These are phyloP conservation scores for Sphaerobolus stellatus DNA, from an alignment of 1,284 basidiomycete species.

Conservation along the genomic window DNA sequence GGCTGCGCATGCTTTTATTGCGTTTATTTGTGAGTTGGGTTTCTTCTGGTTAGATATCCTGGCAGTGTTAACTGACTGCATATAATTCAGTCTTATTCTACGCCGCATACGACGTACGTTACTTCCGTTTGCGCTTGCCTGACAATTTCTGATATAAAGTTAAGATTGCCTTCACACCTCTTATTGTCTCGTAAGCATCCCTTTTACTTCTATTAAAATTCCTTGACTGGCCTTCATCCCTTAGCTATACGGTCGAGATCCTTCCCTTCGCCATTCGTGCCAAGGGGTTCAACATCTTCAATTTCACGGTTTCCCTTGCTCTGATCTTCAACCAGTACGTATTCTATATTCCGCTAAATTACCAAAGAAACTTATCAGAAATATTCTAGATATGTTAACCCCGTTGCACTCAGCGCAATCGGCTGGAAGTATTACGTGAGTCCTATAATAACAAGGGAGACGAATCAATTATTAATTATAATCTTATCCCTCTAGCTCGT, in stretches of 20 bases:
- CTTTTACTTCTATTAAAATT: not conserved
- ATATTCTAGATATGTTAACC: constrained; percentile 32
- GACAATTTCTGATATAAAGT: not conserved
- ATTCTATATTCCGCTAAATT: constrained; percentile 35
- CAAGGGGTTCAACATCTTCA: constrained; percentile 29
- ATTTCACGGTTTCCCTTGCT: constrained; percentile 24
- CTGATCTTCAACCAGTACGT: constrained; percentile 43
- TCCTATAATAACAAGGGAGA: not conserved
- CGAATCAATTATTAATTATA: not conserved
- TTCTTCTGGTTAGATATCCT: constrained; percentile 2
- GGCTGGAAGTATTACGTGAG: constrained; percentile 34
- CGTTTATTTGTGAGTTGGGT: constrained; percentile 35
- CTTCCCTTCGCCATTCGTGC: constrained; percentile 34
- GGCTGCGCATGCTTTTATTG: constrained; percentile 29
- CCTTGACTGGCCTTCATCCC: constrained; percentile 22
- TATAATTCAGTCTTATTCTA: constrained; percentile 23
- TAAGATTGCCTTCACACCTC: constrained; percentile 20
- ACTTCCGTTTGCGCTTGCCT: no score
- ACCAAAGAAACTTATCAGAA: constrained; percentile 16
- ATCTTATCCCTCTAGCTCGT: constrained; percentile 16
- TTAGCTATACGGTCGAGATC: constrained; percentile 37
- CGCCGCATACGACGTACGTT: constrained; percentile 21
- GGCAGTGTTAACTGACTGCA: not conserved
- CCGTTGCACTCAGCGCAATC: constrained; percentile 26
- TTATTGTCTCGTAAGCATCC: constrained; percentile 26